Evolutionary conservation across 805 yeast species (phyloP), one percentile per base, ranked within the genome.

Genomic region (Metschnikowia aberdeeniae): DNA sequence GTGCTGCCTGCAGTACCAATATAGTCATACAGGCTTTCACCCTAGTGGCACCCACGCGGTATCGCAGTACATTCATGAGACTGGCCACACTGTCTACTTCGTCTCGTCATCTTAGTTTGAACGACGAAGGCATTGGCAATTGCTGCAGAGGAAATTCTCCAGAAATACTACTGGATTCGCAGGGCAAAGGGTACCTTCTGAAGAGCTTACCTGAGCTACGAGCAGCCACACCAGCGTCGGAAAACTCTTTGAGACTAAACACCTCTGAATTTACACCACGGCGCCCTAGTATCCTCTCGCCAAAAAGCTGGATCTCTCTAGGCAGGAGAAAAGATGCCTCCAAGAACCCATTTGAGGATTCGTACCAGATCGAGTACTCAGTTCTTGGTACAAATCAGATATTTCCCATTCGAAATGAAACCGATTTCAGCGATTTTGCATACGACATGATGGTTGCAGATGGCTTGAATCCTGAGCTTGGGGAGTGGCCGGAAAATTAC

Each of bases 301-400:
- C 65, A 10, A 63, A 63, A 20, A 59, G 56, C 42, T 64, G 68
- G 68, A 7, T 33, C 55, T 31, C 44, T 40, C 13, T 42, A 43
- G 29, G 26, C 24, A 36, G 22, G 27, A 26, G 37, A 26, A 46
- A 36, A 36, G 37, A 32, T 29, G 44, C 43, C 11, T 57, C 56
- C 5, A 57, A 51, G 5, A 36, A n/a, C 39, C 35, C 34, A 30
- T 41, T 43, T 9, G 59, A 17, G 12, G 41, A 36, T n/a, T 26
- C 14, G 8, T 66, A 69, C 58, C 76, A 75, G 44, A 80, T 80
- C 27, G 77, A 76, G 47, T 78, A 78, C 53, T 75, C 82, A 2
- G 84, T 80, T 4, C 80, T 80, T 58, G 68, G 67, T 53, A 68
- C 78, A 3, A 24, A 59, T 7, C 37, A 47, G n/a, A 14, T 58